Percentiles rank a stretch among this genome's conserved stretches.
Evolutionary conservation across 495 filamentous ascomycete species (phyloP).

Genomic region (Xylaria acuta): DNA sequence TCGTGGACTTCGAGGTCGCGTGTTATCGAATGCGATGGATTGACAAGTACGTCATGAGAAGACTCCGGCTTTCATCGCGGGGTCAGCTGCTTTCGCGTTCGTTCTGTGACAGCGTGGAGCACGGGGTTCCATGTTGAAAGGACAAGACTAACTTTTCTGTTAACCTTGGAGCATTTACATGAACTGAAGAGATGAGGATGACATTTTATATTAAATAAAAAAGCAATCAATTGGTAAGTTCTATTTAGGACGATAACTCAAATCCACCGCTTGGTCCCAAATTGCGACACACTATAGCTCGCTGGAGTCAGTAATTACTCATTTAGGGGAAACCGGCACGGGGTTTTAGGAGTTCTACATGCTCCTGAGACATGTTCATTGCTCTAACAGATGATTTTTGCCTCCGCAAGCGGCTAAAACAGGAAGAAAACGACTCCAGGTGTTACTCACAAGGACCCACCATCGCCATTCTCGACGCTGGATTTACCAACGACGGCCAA

Average conservation of each 20-base stretch:
- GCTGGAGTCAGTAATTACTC: not conserved
- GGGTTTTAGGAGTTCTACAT: not conserved
- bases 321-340: not conserved
- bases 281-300: slow-evolving; percentile 52
- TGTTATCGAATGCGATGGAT: too few relatives aligned
- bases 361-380: not conserved
- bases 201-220: not conserved
- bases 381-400: not conserved
- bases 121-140: too few relatives aligned
- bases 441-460: slow-evolving; percentile 48
- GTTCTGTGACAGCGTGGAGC: too few relatives aligned
- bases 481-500: slow-evolving; percentile 49
- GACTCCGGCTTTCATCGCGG: too few relatives aligned
- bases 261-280: slow-evolving; percentile 58
- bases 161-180: too few relatives aligned
- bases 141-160: too few relatives aligned
- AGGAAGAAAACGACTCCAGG: not conserved
- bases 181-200: too few relatives aligned
- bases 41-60: too few relatives aligned
- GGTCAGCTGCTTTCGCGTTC: too few relatives aligned
- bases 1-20: too few relatives aligned
- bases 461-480: slow-evolving; percentile 56
- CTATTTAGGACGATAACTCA: not conserved
- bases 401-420: too few relatives aligned
- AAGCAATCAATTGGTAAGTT: not conserved